Conservation (phyloP, 164 flowering plant species). For the Berberis vulgaris region DNA sequence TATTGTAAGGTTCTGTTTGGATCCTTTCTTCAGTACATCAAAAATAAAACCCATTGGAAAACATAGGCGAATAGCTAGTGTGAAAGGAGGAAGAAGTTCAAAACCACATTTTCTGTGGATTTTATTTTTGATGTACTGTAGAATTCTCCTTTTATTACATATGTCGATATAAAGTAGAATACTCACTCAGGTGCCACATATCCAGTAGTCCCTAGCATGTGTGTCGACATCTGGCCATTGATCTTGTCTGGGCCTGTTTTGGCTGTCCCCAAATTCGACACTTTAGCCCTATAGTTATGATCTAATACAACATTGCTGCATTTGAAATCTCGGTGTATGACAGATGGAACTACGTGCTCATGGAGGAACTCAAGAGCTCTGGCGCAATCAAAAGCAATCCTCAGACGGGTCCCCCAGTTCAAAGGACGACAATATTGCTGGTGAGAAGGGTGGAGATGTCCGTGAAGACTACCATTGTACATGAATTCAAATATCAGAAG, state of each 20-base stretch:
- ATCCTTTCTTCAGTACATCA: too few species aligned
- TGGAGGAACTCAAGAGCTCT: constrained; percentile 86
- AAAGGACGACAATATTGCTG: constrained; percentile 27
- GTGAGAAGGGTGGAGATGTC: constrained; percentile 46
- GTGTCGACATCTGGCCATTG: constrained; percentile 70
- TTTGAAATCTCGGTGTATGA: constrained; percentile 90
- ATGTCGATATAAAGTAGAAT: not conserved
- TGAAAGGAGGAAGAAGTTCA: too few species aligned
- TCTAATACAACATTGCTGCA: constrained; percentile 66
- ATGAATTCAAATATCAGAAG: constrained; percentile 68
- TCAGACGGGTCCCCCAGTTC: constrained; percentile 77
- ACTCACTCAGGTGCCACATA: constrained; percentile 97
- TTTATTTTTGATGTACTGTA: too few species aligned
- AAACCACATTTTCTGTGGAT: too few species aligned
- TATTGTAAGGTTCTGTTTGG: too few species aligned
- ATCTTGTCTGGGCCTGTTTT: constrained; percentile 74
- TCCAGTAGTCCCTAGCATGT: constrained; percentile 77
- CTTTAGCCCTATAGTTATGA: constrained; percentile 65
- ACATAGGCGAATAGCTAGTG: too few species aligned
- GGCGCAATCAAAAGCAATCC: constrained; percentile 92
- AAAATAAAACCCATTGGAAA: too few species aligned
- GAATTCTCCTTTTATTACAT: too few species aligned
- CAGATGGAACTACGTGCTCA: constrained; percentile 54
- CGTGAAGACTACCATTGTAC: constrained; percentile 68
- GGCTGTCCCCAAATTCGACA: constrained; percentile 80